Evolutionary conservation across 2,329 filamentous ascomycete genomes (phyloP).

Genomic region (Grosmannia serpens): DNA sequence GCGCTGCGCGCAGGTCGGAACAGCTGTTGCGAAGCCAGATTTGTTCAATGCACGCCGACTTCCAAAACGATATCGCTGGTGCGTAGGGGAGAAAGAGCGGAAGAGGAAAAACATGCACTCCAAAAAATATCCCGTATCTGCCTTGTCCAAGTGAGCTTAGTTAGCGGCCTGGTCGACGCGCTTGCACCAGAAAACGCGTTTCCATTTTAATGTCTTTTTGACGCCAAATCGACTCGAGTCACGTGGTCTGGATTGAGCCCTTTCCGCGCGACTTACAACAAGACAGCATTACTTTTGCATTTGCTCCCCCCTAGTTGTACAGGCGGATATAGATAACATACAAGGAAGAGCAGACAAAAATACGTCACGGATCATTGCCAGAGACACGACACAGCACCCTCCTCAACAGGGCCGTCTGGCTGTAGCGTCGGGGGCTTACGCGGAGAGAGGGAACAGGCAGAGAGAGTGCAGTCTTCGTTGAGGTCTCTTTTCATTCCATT

Average conservation of each 20-base stretch:
- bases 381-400: too few species aligned
- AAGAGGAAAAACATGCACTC: not conserved
- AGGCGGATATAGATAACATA: not conserved
- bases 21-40: conserved; percentile 8
- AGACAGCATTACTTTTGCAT: not conserved
- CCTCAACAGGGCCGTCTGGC: too few species aligned
- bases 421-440: too few species aligned
- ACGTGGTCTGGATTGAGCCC: not conserved
- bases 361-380: too few species aligned
- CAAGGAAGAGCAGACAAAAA: not conserved
- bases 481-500: not conserved
- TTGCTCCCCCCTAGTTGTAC: not conserved
- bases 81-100: not conserved
- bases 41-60: not conserved
- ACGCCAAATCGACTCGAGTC: not conserved
- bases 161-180: conserved; percentile 1
- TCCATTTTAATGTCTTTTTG: conserved; percentile 2
- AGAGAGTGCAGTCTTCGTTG: not conserved
- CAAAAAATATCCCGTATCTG: not conserved
- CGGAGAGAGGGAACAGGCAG: too few species aligned
- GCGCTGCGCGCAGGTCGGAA: conserved; percentile 5
- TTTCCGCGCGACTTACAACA: not conserved
- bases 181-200: conserved; percentile 5
- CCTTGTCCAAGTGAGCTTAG: not conserved
- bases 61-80: not conserved